Evolutionary conservation across 495 filamentous ascomycete species (phyloP), one percentile per base, ranked within the genome.

Genomic region (Baudoinia panamericana): DNA sequence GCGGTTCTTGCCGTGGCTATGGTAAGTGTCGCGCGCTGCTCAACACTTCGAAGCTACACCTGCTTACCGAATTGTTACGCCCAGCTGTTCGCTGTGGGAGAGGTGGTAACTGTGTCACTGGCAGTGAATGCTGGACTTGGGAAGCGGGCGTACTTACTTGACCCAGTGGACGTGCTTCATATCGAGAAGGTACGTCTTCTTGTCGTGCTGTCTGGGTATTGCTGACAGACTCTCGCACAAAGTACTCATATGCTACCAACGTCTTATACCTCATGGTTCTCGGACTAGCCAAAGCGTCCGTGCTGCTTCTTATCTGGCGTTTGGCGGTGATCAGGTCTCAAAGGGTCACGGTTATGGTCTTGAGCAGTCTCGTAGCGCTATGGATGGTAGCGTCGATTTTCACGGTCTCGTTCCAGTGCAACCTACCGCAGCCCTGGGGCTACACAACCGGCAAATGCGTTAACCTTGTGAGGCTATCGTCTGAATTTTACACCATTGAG

Each of bases 141-240:
- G 4, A 36, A 20, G 19, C 34, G 34, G 18, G 7, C 5, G 9
- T 12, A 20, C 5, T 13, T 36, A n/a, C 17, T 36, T 13, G 21
- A 24, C 22, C 15, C 4, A 5, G 16, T 12, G 13, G 4, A 36
- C 13, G 13, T 36, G 7, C 16, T 19, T 5, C 7, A 13, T 5
- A 13, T 36, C 12, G 34, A 36, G 21, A 36, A 36, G 34, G 34
- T 36, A 18, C 31, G 31, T 9, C 11, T 34, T 15, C 16, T 34
- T n/a, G n/a, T n/a, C n/a, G n/a, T n/a, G n/a, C 31, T 29, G 26
- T n/a, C 13, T 29, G 13, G 9, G 17, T 17, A n/a, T 11, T 17
- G 8, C 8, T 17, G 31, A n/a, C 31, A 9, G 16, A 34, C 11
- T 34, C 8, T n/a, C 8, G 15, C 9, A 9, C 8, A 9, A 12